These are phyloP conservation scores for Cladosporium sp. DNA, from an alignment of 2,329 filamentous ascomycete genomes.

Conservation along the genomic window DNA sequence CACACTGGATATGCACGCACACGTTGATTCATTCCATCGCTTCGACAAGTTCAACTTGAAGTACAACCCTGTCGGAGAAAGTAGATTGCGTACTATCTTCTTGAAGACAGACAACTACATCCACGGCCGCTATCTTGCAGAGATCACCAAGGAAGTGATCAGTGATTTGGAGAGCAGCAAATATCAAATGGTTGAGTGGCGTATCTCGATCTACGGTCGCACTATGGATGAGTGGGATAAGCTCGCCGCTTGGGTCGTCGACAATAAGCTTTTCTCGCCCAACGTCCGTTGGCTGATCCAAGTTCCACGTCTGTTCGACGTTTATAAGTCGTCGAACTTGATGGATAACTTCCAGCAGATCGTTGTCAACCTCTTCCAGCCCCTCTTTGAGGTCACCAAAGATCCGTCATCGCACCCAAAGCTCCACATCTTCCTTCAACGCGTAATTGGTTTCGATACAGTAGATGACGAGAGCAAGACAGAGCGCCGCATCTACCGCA, in stretches of 20 bases:
- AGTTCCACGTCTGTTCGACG: conserved; percentile 87
- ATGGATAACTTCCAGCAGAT: conserved; percentile 90
- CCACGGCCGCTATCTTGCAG: conserved; percentile 88
- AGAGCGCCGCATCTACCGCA: conserved; percentile 88
- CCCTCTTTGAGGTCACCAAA: conserved; percentile 89
- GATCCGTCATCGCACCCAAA: conserved; percentile 85
- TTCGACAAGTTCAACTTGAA: conserved; percentile 99
- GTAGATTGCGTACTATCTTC: conserved; percentile 93
- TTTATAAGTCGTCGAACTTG: conserved; percentile 84
- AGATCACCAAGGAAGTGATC: conserved; percentile 98
- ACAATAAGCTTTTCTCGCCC: conserved; percentile 96
- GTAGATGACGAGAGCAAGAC: conserved; percentile 98
- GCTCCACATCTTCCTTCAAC: conserved; percentile 87
- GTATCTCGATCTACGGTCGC: conserved; percentile 93
- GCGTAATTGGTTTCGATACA: conserved; percentile 94
- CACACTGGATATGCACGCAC: conserved; percentile 97
- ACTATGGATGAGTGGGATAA: conserved; percentile 96
- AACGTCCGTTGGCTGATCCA: conserved; percentile 98
- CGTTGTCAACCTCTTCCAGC: conserved; percentile 85
- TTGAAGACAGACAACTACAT: conserved; percentile 98
- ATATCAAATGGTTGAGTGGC: conserved; percentile 99
- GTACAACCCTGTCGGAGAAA: conserved; percentile 96
- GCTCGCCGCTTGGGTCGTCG: conserved; percentile 91
- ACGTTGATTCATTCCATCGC: conserved; percentile 95
- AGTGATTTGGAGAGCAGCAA: conserved; percentile 96